Evolutionary conservation across 345 rosid genomes (phyloP), one percentile per base, ranked within the genome.

Genomic region (Salix brachista): DNA sequence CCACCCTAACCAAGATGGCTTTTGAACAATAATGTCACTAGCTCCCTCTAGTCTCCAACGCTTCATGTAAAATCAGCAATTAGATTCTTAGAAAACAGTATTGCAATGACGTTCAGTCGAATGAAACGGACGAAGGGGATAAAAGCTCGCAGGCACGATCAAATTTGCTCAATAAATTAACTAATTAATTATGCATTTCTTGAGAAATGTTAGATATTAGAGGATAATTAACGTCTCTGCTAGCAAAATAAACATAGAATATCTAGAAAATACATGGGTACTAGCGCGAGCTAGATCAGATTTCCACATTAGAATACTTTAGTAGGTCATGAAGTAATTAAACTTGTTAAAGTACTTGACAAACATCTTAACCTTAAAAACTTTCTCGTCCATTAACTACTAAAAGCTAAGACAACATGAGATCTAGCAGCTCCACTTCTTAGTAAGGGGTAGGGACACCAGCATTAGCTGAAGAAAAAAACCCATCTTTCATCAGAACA

Each of bases 401-500:
- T 69, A 73, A 18, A 69, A 37, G 61, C 68, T 69, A 60, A 50
- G 69, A 64, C 34, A 73, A 19, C 18, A 37, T 34, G 16, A 75
- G 67, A 48, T 5, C 23, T 14, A 69, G 64, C 73, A 60, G 6
- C 61, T 46, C 36, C n/a, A 52, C 26, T 56, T 41, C 14, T 67
- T 69, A 58, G 74, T 73, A 79, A n/a, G 78, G 82, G 42, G 82
- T 39, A n/a, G 75, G 56, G 44, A 74, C 78, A 61, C 69, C 77
- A 74, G 69, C 65, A 46, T 67, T 73, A 58, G 82, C 78, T 60
- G 82, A 74, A 46, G 70, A 56, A 14, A 79, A 69, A 32, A 73
- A 79, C 34, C 75, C 82, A 46, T 79, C 78, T 30, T 73, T 79
- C 70, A 69, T 74, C 65, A 79, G 39, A 44, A 74, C 78, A 79